Percentiles rank a stretch among this genome's conserved stretches.
Evolutionary conservation across 305 asterid species (phyloP).

Genomic region (Stenogyne calaminthoides): DNA sequence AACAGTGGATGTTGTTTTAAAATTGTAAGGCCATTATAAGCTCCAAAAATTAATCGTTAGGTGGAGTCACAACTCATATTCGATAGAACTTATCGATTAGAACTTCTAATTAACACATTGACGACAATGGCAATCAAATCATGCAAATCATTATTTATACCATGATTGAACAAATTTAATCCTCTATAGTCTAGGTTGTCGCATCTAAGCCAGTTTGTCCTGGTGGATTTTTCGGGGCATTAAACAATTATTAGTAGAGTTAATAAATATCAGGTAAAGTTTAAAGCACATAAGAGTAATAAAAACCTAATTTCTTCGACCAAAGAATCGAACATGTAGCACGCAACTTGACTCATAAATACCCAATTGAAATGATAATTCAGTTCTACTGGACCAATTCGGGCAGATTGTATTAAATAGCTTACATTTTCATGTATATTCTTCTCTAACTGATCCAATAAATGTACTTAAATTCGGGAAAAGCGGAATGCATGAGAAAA

Average conservation of each 20-base stretch:
- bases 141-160: conserved; percentile 17
- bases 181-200: conserved; percentile 4
- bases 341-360: conserved; percentile 20
- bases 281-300: conserved; percentile 5
- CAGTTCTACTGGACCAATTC: conserved; percentile 13
- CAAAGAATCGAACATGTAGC: conserved; percentile 19
- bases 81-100: conserved; percentile 19
- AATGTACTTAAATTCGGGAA: conserved; percentile 7
- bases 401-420: conserved; percentile 1
- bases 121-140: conserved; percentile 24
- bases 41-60: conserved; percentile 14
- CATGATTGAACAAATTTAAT: conserved; percentile 17
- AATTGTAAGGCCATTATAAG: conserved; percentile 7
- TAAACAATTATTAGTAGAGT: conserved; percentile 6
- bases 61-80: conserved; percentile 12
- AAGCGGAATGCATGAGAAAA: conserved; percentile 23
- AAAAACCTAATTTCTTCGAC: conserved; percentile 14
- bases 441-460: conserved; percentile 17
- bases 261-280: background rate
- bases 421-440: conserved; percentile 12
- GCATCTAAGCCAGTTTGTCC: conserved; percentile 20
- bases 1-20: background rate
- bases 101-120: conserved; percentile 8
- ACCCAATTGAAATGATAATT: conserved; percentile 6
- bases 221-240: background rate